Conservation (phyloP, 805 yeast genomes). For the Isabelozyma heimii region DNA sequence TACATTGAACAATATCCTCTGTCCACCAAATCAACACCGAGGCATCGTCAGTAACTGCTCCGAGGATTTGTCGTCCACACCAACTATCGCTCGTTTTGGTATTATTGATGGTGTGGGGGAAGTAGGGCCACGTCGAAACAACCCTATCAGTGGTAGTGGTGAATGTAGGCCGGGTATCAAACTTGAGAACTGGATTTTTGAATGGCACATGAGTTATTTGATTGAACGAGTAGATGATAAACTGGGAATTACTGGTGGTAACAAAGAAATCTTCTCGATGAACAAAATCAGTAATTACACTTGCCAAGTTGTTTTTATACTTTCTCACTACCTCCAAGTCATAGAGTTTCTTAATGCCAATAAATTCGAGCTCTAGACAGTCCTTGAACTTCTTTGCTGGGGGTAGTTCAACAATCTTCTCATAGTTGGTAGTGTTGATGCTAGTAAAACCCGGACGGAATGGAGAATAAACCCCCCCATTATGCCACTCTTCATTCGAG, state of each 20-base stretch:
- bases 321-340: constrained; percentile 25
- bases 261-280: constrained; percentile 21
- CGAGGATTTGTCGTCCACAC: constrained; percentile 40
- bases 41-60: constrained; percentile 51
- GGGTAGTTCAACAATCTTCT: constrained; percentile 17
- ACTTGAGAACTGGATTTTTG: constrained; percentile 19
- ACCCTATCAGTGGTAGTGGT: constrained; percentile 41
- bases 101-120: constrained; percentile 57
- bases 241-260: constrained; percentile 30
- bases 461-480: constrained; percentile 12
- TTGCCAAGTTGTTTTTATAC: constrained; percentile 41
- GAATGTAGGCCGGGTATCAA: constrained; percentile 41
- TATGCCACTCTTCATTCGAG: constrained; percentile 11
- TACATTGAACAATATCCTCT: constrained; percentile 19
- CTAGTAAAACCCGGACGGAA: constrained; percentile 7
- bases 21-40: constrained; percentile 35
- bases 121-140: constrained; percentile 49
- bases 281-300: constrained; percentile 10
- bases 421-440: constrained; percentile 11
- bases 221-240: constrained; percentile 32
- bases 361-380: constrained; percentile 19
- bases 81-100: constrained; percentile 34
- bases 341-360: constrained; percentile 17
- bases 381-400: constrained; percentile 40
- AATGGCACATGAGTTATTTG: constrained; percentile 23